A percentile compares a stretch with the other conserved stretches of the same genome.
Conservation (phyloP, 768 basidiomycete genomes). For the Rubroboletus satanas region DNA sequence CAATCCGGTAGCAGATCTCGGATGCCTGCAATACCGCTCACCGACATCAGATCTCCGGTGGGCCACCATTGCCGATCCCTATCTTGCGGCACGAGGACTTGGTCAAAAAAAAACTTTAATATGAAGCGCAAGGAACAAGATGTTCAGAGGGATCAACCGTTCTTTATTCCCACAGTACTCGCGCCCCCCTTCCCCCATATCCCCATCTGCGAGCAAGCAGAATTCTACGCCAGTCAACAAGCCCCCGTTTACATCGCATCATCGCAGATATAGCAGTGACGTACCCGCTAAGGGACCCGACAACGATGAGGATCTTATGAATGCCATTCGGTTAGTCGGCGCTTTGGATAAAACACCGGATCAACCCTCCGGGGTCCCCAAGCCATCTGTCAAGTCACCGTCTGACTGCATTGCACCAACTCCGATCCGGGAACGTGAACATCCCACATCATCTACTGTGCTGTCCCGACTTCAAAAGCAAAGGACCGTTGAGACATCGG, state of each 20-base stretch:
- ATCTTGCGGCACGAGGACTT: conserved; percentile 30
- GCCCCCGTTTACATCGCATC: conserved; percentile 1
- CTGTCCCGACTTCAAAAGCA: conserved; percentile 51
- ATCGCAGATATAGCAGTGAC: conserved; percentile 20
- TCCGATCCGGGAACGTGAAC: conserved; percentile 52
- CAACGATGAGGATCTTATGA: conserved; percentile 28
- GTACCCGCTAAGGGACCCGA: conserved; percentile 10
- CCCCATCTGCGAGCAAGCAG: conserved; percentile 12
- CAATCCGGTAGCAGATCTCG: conserved; percentile 25
- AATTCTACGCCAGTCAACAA: background rate
- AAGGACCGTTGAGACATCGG: conserved; percentile 16
- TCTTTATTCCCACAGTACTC: conserved; percentile 28
- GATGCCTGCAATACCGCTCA: conserved; percentile 41
- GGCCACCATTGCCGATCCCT: conserved; percentile 36
- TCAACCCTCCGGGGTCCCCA: conserved; percentile 1
- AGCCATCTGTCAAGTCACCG: background rate
- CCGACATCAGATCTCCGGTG: conserved; percentile 33
- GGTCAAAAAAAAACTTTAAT: conserved; percentile 23
- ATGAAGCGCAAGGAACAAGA: conserved; percentile 18
- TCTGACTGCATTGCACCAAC: conserved; percentile 43
- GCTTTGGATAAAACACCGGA: conserved; percentile 23
- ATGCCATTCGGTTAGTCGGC: conserved; percentile 30
- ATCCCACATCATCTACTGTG: conserved; percentile 57
- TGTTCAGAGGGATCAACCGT: conserved; percentile 25
- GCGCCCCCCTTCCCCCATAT: conserved; percentile 17